Conservation (phyloP, 768 basidiomycete species). For the Tylopilus rubrobrunneus region DNA sequence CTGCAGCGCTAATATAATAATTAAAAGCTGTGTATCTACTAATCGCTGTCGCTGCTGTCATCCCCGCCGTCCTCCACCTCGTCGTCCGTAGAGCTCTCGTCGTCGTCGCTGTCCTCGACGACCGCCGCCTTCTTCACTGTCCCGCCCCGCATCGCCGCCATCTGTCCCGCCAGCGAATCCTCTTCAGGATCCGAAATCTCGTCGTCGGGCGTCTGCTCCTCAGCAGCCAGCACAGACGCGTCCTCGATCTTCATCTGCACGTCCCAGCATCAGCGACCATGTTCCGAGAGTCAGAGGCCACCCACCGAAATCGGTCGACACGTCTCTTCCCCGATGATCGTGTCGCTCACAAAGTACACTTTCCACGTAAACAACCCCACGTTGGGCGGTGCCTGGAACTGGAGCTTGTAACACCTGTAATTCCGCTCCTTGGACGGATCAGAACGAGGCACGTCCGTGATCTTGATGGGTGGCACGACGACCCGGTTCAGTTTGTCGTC, state of each 20-base stretch:
- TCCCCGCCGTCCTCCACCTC: conserved; percentile 21
- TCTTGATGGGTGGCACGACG: conserved; percentile 81
- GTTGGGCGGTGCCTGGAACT: conserved; percentile 90
- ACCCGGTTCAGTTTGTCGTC: conserved; percentile 83
- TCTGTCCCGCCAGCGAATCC: conserved; percentile 93
- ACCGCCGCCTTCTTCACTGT: conserved; percentile 62
- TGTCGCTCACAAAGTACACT: conserved; percentile 81
- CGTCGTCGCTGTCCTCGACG: conserved; percentile 29
- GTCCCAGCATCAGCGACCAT: conserved; percentile 1
- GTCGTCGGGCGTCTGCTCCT: conserved; percentile 69
- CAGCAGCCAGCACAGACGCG: conserved; percentile 48
- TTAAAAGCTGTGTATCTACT: not conserved
- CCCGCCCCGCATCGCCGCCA: conserved; percentile 93
- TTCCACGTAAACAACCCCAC: conserved; percentile 88
- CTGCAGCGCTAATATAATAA: too few species aligned
- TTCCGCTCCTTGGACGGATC: conserved; percentile 47
- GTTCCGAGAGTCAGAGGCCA: conserved; percentile 7
- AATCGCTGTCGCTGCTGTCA: conserved; percentile 30
- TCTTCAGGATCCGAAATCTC: conserved; percentile 99
- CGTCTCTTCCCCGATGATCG: conserved; percentile 79
- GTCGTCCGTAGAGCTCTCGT: conserved; percentile 29
- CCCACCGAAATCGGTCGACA: conserved; percentile 68
- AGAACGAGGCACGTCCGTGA: conserved; percentile 72
- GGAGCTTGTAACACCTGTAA: conserved; percentile 82
- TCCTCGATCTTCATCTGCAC: conserved; percentile 82